Percentiles rank a stretch among this genome's conserved stretches.
Conservation (phyloP, 192 early-diverging fungal species). For the Backusella parvicylindrica region DNA sequence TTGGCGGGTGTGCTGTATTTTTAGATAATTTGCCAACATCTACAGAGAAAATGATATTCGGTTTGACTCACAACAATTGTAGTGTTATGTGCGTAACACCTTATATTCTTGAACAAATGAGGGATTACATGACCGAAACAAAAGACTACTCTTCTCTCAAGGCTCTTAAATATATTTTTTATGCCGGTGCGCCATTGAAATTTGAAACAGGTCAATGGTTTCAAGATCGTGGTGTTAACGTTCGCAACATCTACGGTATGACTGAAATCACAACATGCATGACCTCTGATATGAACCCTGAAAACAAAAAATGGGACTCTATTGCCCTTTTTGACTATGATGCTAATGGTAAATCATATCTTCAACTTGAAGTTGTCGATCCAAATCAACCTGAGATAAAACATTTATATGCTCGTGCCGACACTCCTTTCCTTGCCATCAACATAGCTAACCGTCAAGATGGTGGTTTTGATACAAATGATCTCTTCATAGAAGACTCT, state of each 20-base stretch:
- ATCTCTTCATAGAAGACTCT: conserved; percentile 1
- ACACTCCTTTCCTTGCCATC: conserved; percentile 5
- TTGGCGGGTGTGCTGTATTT: background rate
- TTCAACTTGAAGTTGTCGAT: too few species aligned
- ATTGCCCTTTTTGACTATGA: background rate
- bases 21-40: background rate
- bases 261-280: background rate
- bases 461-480: conserved; percentile 23
- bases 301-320: background rate
- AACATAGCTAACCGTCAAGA: conserved; percentile 4
- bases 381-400: background rate
- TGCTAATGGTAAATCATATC: background rate
- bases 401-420: background rate
- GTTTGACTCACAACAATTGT: too few species aligned
- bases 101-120: background rate
- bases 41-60: background rate
- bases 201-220: background rate
- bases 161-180: background rate
- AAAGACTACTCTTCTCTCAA: background rate
- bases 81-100: too few species aligned
- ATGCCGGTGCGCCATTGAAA: background rate
- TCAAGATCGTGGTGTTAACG: background rate
- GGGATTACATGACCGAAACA: background rate
- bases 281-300: background rate
- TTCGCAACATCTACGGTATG: background rate